Percentiles rank a stretch among this genome's conserved stretches.
These are phyloP conservation scores for Penicillium digitatum DNA, from an alignment of 2,329 filamentous ascomycete genomes.

Conservation along the genomic window DNA sequence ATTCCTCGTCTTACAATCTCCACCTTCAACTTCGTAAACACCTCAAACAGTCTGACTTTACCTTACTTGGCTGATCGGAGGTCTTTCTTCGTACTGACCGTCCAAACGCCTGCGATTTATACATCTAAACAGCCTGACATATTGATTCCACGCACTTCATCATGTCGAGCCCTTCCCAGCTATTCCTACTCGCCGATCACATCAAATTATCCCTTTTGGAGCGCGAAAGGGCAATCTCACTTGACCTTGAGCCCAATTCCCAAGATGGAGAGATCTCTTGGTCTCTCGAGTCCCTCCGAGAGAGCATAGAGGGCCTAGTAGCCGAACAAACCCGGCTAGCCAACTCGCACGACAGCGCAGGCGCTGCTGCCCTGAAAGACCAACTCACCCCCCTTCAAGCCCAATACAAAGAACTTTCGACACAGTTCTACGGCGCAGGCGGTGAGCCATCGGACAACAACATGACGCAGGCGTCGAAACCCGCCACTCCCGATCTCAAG, in stretches of 20 bases:
- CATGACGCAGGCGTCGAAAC: slow-evolving; percentile 47
- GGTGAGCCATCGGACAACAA: slow-evolving; percentile 58
- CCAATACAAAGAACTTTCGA: slow-evolving; percentile 71
- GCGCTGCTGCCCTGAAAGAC: slow-evolving; percentile 54
- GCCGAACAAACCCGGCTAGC: slow-evolving; percentile 61
- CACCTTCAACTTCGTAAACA: slow-evolving; percentile 1
- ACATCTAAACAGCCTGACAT: neutral
- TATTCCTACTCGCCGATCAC: slow-evolving; percentile 91
- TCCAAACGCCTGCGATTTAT: neutral
- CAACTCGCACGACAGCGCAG: slow-evolving; percentile 49
- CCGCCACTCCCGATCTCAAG: slow-evolving; percentile 40
- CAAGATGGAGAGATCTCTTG: slow-evolving; percentile 87
- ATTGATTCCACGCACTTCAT: slow-evolving; percentile 22
- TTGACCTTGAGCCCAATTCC: slow-evolving; percentile 71
- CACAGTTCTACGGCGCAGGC: slow-evolving; percentile 71
- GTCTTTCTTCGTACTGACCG: slow-evolving; percentile 4
- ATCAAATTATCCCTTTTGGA: slow-evolving; percentile 94
- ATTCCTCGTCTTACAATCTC: slow-evolving; percentile 13
- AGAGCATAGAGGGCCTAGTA: slow-evolving; percentile 69
- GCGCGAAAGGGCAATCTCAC: slow-evolving; percentile 75
- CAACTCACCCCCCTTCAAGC: slow-evolving; percentile 65
- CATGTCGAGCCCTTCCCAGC: slow-evolving; percentile 62
- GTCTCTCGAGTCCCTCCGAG: slow-evolving; percentile 79
- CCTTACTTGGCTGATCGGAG: slow-evolving; percentile 6
- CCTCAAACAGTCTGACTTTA: neutral